These are phyloP conservation scores for Rhynchospora tenuis DNA, from an alignment of 176 grass and related monocot genomes.

Conservation along the genomic window DNA sequence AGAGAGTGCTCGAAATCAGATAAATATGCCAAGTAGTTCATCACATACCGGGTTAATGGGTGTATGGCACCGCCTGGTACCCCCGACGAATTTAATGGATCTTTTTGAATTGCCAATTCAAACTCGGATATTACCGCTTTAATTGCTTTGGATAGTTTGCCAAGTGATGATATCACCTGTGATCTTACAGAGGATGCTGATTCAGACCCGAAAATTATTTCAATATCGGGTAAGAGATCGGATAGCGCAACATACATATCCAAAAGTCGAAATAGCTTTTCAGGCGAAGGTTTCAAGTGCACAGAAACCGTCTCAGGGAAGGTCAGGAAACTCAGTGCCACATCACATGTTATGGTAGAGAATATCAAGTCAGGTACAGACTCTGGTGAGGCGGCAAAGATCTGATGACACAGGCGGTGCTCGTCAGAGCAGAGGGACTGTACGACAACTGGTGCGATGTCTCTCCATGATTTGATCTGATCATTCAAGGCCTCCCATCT, in stretches of 20 bases:
- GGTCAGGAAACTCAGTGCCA: slow-evolving; percentile 22
- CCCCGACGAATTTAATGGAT: slow-evolving; percentile 24
- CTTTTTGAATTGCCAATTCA: slow-evolving; percentile 54
- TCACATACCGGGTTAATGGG: slow-evolving; percentile 72
- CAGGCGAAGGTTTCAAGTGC: slow-evolving; percentile 34
- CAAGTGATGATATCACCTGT: slow-evolving; percentile 7
- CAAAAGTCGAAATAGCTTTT: slow-evolving; percentile 69
- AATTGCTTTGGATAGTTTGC: slow-evolving; percentile 31
- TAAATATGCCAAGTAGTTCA: slow-evolving; percentile 77
- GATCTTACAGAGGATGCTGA: background rate
- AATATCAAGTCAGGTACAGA: slow-evolving; percentile 40
- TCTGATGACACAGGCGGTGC: slow-evolving; percentile 39
- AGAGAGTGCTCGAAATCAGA: slow-evolving; percentile 42
- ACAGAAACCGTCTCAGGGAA: slow-evolving; percentile 35
- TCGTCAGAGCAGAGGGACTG: slow-evolving; percentile 30
- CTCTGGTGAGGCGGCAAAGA: slow-evolving; percentile 23
- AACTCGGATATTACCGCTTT: slow-evolving; percentile 25
- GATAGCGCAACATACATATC: slow-evolving; percentile 47
- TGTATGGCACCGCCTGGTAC: slow-evolving; percentile 49
- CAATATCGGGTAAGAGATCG: slow-evolving; percentile 27
- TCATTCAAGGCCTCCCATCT: slow-evolving; percentile 36
- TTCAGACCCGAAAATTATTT: slow-evolving; percentile 20
- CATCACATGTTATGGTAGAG: slow-evolving; percentile 28
- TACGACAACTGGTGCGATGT: slow-evolving; percentile 24
- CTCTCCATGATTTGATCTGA: slow-evolving; percentile 46